These are phyloP conservation scores for Priceomyces carsonii DNA, from an alignment of 805 yeast species.

Conservation along the genomic window DNA sequence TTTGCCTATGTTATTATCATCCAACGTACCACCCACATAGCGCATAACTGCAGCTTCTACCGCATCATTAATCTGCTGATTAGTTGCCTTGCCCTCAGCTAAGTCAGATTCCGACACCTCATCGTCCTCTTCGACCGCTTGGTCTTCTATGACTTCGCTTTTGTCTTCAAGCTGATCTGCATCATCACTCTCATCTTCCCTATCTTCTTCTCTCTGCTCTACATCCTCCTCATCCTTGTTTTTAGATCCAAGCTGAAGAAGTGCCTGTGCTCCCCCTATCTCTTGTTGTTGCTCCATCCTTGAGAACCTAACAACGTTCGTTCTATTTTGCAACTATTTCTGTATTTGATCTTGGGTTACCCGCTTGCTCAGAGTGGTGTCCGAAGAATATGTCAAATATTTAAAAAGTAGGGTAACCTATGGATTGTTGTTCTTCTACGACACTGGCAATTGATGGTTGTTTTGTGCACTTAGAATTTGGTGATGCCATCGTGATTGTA, in stretches of 20 bases:
- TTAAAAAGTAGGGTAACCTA: constrained; percentile 13
- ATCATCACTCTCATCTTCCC: constrained; percentile 4
- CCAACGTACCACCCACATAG: constrained; percentile 66
- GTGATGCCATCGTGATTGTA: neutral
- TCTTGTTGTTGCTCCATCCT: constrained; percentile 38
- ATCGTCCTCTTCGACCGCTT: constrained; percentile 7
- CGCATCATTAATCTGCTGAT: constrained; percentile 46
- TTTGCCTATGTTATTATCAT: constrained; percentile 20
- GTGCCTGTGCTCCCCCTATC: constrained; percentile 49
- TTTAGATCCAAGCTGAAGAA: constrained; percentile 41
- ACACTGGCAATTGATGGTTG: neutral
- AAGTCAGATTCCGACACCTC: constrained; percentile 10
- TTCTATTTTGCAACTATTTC: constrained; percentile 4
- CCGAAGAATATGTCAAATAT: constrained; percentile 4
- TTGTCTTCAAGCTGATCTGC: constrained; percentile 6
- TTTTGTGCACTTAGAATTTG: neutral
- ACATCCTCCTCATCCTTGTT: constrained; percentile 16
- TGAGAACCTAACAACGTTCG: neutral
- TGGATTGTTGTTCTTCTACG: constrained; percentile 1
- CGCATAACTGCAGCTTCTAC: constrained; percentile 82
- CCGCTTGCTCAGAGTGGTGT: constrained; percentile 9
- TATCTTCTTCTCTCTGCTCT: constrained; percentile 8
- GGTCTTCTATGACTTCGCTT: constrained; percentile 8
- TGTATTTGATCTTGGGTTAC: constrained; percentile 9
- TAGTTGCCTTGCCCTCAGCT: constrained; percentile 27